Evolutionary conservation across 2,329 filamentous ascomycete species (phyloP).

Genomic region (Penicillium sp.): DNA sequence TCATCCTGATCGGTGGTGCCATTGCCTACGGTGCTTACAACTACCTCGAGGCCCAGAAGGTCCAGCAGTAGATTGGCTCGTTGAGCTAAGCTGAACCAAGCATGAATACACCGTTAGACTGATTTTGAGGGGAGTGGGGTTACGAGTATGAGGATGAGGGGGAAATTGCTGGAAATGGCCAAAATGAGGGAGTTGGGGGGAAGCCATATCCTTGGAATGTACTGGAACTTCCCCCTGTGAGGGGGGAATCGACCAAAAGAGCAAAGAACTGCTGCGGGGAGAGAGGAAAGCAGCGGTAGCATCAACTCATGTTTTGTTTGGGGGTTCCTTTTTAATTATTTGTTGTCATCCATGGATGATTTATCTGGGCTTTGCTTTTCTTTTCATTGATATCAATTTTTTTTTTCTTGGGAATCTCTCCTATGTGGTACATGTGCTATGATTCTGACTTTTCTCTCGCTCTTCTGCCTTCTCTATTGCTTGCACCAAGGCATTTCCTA

Average conservation of each 20-base stretch:
- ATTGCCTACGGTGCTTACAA: slow-evolving; percentile 82
- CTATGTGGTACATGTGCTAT: too few relatives aligned
- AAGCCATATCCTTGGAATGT: neutral
- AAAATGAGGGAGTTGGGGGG: neutral
- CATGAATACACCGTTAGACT: neutral
- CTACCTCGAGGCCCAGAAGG: slow-evolving; percentile 67
- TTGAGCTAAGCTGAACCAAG: neutral
- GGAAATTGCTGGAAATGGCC: neutral
- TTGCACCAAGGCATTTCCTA: too few relatives aligned
- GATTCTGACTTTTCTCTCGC: neutral
- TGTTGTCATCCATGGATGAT: neutral
- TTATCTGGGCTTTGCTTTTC: too few relatives aligned
- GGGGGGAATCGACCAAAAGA: slow-evolving; percentile 1
- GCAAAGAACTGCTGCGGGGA: slow-evolving; percentile 1
- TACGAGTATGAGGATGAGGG: neutral
- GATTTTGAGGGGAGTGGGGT: neutral
- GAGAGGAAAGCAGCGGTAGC: neutral
- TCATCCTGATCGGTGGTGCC: slow-evolving; percentile 77
- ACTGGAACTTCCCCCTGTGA: neutral
- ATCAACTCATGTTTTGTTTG: neutral
- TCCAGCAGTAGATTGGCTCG: slow-evolving; percentile 26
- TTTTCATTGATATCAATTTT: neutral
- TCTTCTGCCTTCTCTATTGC: neutral
- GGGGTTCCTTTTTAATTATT: slow-evolving; percentile 6
- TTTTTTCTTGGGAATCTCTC: neutral